These are phyloP conservation scores for Eucalyptus regnans DNA, from an alignment of 345 rosid species.

Conservation along the genomic window DNA sequence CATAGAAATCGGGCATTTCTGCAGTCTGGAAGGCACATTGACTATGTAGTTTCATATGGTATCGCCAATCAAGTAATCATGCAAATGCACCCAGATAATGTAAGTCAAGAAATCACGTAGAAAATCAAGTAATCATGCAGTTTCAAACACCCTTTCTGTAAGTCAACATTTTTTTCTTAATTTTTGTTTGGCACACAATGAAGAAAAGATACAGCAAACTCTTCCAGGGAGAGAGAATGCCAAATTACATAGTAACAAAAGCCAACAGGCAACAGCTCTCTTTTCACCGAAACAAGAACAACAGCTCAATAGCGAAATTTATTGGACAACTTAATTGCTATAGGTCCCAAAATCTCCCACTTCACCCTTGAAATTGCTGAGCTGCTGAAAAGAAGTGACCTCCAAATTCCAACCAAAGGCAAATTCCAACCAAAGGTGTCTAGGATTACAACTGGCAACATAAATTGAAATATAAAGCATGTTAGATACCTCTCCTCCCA, in stretches of 20 bases:
- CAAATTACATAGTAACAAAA: not conserved
- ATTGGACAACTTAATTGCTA: not conserved
- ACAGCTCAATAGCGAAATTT: not conserved
- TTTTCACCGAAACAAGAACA: not conserved
- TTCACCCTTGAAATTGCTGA: not conserved
- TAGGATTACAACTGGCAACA: not conserved
- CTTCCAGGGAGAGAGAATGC: not conserved
- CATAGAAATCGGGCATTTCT: conserved; percentile 93
- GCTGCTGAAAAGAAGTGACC: not conserved
- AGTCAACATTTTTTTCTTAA: not conserved
- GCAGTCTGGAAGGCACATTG: conserved; percentile 48
- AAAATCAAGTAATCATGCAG: not conserved
- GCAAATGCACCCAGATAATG: not conserved
- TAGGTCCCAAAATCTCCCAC: not conserved
- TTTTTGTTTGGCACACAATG: not conserved
- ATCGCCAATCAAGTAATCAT: not conserved
- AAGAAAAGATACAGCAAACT: not conserved
- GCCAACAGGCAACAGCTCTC: not conserved
- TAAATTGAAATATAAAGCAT: not conserved
- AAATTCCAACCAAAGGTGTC: not conserved
- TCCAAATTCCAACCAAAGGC: not conserved
- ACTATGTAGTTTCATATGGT: not conserved
- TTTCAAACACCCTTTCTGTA: not conserved
- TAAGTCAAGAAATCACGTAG: not conserved
- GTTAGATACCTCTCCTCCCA: conserved; percentile 85